A percentile compares a stretch with the other conserved stretches of the same genome.
phyloP scores from a whole-genome alignment of 176 grass and related monocot genomes.

The Rhipidocladum racemiflorum region DNA sequence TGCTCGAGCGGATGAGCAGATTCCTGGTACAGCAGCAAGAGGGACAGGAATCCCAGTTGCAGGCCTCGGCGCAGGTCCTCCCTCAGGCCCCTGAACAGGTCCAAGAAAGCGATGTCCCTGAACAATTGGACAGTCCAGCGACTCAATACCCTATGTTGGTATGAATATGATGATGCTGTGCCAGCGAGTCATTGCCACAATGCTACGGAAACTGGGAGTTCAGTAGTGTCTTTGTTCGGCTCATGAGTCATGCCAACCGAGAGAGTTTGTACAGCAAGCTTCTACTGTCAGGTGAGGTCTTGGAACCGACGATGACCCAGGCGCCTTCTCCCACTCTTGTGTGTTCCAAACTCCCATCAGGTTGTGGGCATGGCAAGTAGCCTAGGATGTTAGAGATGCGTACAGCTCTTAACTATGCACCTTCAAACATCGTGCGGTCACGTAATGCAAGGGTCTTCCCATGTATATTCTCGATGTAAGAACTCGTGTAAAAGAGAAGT shows the following conservation, averaged over 20 bases:
- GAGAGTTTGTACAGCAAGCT: neutral
- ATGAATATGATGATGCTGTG: neutral
- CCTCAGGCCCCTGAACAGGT: conserved; percentile 29
- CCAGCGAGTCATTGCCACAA: neutral
- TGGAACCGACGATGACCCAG: neutral
- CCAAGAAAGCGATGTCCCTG: conserved; percentile 35
- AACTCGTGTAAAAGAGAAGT: conserved; percentile 21
- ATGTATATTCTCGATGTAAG: conserved; percentile 19
- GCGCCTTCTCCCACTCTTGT: neutral
- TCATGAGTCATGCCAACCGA: neutral
- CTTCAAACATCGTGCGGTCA: neutral
- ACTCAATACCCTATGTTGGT: conserved; percentile 15
- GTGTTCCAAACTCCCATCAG: conserved; percentile 21
- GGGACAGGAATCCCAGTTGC: conserved; percentile 34
- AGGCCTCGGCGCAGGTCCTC: conserved; percentile 13
- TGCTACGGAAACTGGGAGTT: neutral
- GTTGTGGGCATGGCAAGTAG: conserved; percentile 8
- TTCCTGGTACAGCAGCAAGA: conserved; percentile 73
- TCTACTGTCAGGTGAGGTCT: neutral
- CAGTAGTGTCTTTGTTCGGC: neutral
- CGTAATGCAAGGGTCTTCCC: neutral
- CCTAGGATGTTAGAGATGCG: conserved; percentile 23
- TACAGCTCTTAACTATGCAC: conserved; percentile 19
- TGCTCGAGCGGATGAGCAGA: conserved; percentile 78
- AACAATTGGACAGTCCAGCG: conserved; percentile 38